Evolutionary conservation across 2,329 filamentous ascomycete species (phyloP).

Genomic region (Rosellinia necatrix): DNA sequence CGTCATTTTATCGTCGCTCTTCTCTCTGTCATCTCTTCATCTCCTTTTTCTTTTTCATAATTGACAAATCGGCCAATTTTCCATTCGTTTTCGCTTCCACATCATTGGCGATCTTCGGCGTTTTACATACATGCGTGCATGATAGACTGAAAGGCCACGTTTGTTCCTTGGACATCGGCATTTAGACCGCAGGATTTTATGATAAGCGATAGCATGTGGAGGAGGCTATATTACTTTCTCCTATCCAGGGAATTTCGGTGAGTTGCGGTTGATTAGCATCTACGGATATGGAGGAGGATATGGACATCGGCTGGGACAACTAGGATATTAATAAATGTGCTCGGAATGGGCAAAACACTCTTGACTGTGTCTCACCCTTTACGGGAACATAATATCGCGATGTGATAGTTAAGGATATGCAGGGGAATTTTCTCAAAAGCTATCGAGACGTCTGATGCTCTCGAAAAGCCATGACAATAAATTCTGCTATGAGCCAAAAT

Average conservation of each 20-base stretch:
- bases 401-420: neutral
- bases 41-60: too few species aligned
- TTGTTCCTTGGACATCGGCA: neutral
- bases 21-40: too few species aligned
- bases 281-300: neutral
- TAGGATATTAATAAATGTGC: neutral
- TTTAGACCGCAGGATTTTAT: neutral
- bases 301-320: neutral
- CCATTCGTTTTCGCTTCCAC: neutral
- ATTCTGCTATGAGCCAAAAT: slow-evolving; percentile 5
- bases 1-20: too few species aligned
- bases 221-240: too few species aligned
- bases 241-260: too few species aligned
- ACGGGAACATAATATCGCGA: neutral
- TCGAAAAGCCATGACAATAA: neutral
- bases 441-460: slow-evolving; percentile 1
- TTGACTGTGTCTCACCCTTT: neutral
- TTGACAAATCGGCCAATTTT: too few species aligned
- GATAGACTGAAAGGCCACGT: slow-evolving; percentile 1
- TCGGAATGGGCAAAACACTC: neutral
- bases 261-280: too few species aligned
- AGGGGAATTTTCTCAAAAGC: neutral
- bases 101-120: neutral
- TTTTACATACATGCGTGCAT: too few species aligned
- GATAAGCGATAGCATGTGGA: neutral